Evolutionary conservation across 768 basidiomycete genomes (phyloP).

Genomic region (Kwoniella europaea): DNA sequence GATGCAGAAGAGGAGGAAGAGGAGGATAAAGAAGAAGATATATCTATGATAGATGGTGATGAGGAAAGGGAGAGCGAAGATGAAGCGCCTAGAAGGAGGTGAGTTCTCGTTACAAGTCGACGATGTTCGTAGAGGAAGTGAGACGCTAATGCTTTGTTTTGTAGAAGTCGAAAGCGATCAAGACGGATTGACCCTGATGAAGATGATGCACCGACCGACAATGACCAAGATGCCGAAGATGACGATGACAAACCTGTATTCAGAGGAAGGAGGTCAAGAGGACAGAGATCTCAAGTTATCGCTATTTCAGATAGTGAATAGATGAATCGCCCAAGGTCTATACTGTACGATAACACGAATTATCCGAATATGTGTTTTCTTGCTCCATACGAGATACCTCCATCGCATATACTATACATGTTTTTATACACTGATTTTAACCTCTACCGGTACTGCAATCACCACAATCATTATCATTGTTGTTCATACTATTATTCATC

Average conservation of each 20-base stretch:
- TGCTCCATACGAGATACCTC: neutral
- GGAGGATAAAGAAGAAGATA: conserved; percentile 6
- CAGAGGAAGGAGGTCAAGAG: neutral
- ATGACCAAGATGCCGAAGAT: neutral
- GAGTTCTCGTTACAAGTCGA: neutral
- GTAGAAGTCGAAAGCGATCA: neutral
- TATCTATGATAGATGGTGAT: conserved; percentile 8
- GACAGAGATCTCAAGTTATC: neutral
- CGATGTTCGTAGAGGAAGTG: neutral
- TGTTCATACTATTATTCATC: neutral
- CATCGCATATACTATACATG: neutral
- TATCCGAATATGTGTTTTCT: neutral
- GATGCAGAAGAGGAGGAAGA: conserved; percentile 21
- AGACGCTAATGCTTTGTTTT: neutral
- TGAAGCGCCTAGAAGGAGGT: conserved; percentile 2
- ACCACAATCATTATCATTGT: neutral
- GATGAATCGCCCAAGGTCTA: neutral
- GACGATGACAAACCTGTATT: conserved; percentile 3
- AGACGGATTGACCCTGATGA: conserved; percentile 14
- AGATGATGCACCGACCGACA: neutral
- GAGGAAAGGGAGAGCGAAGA: conserved; percentile 20
- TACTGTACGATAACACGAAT: too few species aligned
- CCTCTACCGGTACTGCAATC: too few species aligned
- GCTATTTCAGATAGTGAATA: neutral
- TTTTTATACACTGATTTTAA: too few species aligned